These are phyloP conservation scores for Aspergillus proliferans DNA, from an alignment of 2,329 filamentous ascomycete species.

Conservation along the genomic window DNA sequence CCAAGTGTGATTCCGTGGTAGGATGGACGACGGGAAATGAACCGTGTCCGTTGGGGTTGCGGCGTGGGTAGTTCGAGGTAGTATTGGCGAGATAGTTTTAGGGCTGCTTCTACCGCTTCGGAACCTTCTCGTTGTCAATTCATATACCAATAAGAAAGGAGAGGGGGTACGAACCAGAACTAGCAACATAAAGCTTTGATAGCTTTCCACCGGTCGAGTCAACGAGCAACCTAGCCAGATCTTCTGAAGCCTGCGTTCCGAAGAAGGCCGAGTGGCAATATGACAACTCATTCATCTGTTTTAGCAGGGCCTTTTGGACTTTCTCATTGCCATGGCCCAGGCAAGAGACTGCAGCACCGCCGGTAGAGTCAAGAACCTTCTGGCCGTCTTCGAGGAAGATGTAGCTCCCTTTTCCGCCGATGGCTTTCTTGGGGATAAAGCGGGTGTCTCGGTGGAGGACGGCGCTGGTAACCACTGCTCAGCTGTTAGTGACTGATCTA, in stretches of 20 bases:
- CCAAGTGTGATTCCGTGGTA: conserved; percentile 69
- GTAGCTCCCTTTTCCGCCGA: conserved; percentile 46
- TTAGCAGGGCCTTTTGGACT: conserved; percentile 53
- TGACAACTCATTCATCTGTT: conserved; percentile 53
- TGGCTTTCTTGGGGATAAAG: conserved; percentile 41
- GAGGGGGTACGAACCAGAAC: conserved; percentile 42
- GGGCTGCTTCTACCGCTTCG: conserved; percentile 62
- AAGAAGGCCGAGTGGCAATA: conserved; percentile 59
- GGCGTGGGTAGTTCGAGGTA: conserved; percentile 51
- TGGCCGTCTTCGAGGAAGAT: conserved; percentile 51
- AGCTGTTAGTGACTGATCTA: background rate
- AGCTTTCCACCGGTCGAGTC: conserved; percentile 49
- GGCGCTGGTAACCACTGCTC: conserved; percentile 15
- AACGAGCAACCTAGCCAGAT: conserved; percentile 46
- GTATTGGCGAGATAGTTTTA: conserved; percentile 64
- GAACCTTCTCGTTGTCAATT: conserved; percentile 43
- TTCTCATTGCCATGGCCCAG: conserved; percentile 61
- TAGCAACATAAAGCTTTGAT: conserved; percentile 51
- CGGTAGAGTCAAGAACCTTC: conserved; percentile 63
- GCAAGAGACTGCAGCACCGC: conserved; percentile 66
- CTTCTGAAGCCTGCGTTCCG: conserved; percentile 48
- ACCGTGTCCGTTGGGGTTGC: conserved; percentile 51
- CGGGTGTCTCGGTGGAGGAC: conserved; percentile 50
- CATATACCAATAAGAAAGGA: background rate
- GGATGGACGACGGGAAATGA: conserved; percentile 59